These are phyloP conservation scores for Neobulgaria alba DNA, from an alignment of 2,329 filamentous ascomycete species.

Conservation along the genomic window DNA sequence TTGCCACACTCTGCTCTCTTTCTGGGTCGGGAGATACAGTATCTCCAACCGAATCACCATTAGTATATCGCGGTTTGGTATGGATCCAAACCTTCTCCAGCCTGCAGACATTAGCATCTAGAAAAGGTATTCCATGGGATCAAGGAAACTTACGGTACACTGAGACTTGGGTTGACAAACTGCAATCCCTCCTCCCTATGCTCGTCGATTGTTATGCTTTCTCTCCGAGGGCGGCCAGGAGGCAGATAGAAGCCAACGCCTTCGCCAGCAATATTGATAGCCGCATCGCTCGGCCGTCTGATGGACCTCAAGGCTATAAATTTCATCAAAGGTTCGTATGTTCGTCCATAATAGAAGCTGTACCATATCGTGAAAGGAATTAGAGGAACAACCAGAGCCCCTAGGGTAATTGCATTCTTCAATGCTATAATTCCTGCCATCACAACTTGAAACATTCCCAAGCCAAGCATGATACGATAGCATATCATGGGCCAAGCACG, in stretches of 20 bases:
- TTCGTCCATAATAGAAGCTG: slow-evolving; percentile 67
- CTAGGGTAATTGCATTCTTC: slow-evolving; percentile 62
- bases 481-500: slow-evolving; percentile 96
- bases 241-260: slow-evolving; percentile 24
- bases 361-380: slow-evolving; percentile 82
- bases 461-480: slow-evolving; percentile 76
- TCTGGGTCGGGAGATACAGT: slow-evolving; percentile 7
- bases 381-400: slow-evolving; percentile 66
- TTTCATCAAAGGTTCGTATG: slow-evolving; percentile 80
- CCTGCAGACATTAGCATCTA: slow-evolving; percentile 32
- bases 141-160: slow-evolving; percentile 48
- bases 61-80: slow-evolving; percentile 7
- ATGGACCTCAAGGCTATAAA: slow-evolving; percentile 91
- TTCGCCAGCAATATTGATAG: slow-evolving; percentile 35
- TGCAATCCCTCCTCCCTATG: slow-evolving; percentile 57
- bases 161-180: slow-evolving; percentile 71
- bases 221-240: slow-evolving; percentile 18
- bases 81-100: slow-evolving; percentile 63
- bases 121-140: background rate
- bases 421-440: slow-evolving; percentile 82
- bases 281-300: slow-evolving; percentile 48
- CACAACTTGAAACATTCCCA: slow-evolving; percentile 83
- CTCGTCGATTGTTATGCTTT: slow-evolving; percentile 59
- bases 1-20: slow-evolving; percentile 33
- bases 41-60: slow-evolving; percentile 11